Evolutionary conservation across 2,329 filamentous ascomycete genomes (phyloP).

Genomic region (Aspergillus versicolor): DNA sequence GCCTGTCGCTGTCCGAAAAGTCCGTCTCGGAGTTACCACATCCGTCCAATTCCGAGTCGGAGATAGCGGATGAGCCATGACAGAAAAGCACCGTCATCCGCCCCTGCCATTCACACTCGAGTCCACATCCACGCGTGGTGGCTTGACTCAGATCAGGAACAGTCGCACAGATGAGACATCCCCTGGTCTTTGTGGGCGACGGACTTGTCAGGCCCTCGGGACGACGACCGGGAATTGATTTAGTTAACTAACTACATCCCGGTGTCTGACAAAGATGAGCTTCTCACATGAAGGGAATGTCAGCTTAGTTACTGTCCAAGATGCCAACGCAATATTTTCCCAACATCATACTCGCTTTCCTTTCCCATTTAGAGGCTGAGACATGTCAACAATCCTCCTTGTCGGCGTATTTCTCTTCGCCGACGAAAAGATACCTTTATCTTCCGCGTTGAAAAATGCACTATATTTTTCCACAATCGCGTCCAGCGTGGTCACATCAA

Average conservation of each 20-base stretch:
- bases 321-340: neutral
- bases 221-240: neutral
- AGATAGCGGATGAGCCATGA: neutral
- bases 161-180: neutral
- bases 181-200: neutral
- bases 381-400: conserved; percentile 10
- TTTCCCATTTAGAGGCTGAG: neutral
- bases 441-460: neutral
- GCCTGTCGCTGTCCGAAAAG: neutral
- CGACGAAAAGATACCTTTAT: conserved; percentile 7
- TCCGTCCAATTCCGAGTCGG: neutral
- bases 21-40: conserved; percentile 7
- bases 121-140: no score
- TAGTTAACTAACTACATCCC: neutral
- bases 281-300: neutral
- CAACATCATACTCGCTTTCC: neutral
- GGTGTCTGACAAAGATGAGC: neutral
- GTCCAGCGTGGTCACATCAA: conserved; percentile 10
- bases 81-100: no score
- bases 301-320: neutral
- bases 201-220: neutral
- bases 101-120: neutral
- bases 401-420: conserved; percentile 10
- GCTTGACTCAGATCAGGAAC: neutral
- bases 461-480: conserved; percentile 6